These are phyloP conservation scores for Hypoxylon sp. DNA, from an alignment of 2,329 filamentous ascomycete species.

Conservation along the genomic window DNA sequence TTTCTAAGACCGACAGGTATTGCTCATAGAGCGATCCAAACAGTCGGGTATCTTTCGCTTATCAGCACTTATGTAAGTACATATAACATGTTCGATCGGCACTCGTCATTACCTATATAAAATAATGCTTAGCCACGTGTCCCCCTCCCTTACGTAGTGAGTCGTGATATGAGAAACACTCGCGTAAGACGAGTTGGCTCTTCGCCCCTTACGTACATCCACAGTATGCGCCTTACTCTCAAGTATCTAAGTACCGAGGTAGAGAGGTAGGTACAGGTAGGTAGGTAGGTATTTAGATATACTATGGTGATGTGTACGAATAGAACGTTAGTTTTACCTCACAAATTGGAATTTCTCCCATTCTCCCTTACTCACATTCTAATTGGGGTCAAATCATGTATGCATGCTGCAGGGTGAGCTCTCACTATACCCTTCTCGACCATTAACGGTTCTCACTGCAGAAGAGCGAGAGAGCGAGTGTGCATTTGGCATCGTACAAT, in stretches of 20 bases:
- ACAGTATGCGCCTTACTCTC: no score
- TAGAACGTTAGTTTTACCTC: background rate
- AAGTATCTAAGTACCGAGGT: no score
- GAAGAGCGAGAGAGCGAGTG: slow-evolving; percentile 10
- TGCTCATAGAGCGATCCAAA: slow-evolving; percentile 10
- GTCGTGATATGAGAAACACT: slow-evolving; percentile 9
- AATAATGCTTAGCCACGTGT: slow-evolving; percentile 21
- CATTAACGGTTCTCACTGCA: slow-evolving; percentile 27
- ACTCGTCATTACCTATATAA: background rate
- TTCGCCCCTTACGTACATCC: slow-evolving; percentile 7
- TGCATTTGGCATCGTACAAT: slow-evolving; percentile 12
- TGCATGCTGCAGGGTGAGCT: slow-evolving; percentile 31
- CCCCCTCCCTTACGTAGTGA: slow-evolving; percentile 3
- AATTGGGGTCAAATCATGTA: slow-evolving; percentile 15
- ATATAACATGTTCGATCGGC: slow-evolving; percentile 8
- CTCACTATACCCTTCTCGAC: slow-evolving; percentile 13
- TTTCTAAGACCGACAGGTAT: slow-evolving; percentile 5
- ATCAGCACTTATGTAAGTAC: slow-evolving; percentile 1
- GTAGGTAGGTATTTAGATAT: background rate
- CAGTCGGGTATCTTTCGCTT: slow-evolving; percentile 17
- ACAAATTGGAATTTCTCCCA: slow-evolving; percentile 4
- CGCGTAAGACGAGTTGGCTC: slow-evolving; percentile 6
- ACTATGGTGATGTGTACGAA: background rate
- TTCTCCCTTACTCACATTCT: slow-evolving; percentile 18
- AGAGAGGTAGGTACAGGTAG: no score